These are phyloP conservation scores for Sporisorium exsertum DNA, from an alignment of 1,284 basidiomycete species.

Conservation along the genomic window DNA sequence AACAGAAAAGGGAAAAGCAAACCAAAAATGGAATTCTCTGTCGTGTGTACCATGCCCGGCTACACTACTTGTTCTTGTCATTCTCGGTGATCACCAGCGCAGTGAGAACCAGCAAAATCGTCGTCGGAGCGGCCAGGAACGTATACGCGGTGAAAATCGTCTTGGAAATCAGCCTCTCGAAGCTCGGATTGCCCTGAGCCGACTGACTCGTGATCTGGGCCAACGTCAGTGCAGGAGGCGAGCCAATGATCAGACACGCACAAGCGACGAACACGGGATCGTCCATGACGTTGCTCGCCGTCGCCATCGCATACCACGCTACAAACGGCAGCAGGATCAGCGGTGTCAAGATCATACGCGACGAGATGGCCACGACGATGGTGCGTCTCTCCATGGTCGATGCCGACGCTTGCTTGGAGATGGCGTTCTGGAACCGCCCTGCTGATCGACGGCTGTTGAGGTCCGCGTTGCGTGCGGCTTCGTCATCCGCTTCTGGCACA, in stretches of 20 bases:
- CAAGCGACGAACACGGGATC: conserved; percentile 86
- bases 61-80: conserved; percentile 33
- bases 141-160: conserved; percentile 70
- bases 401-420: conserved; percentile 21
- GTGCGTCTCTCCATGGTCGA: conserved; percentile 74
- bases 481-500: background rate
- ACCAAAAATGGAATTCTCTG: background rate
- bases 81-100: conserved; percentile 63
- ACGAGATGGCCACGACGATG: conserved; percentile 80
- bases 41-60: background rate
- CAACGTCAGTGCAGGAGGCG: conserved; percentile 76
- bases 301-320: conserved; percentile 55
- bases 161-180: conserved; percentile 83
- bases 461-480: conserved; percentile 47
- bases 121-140: conserved; percentile 64
- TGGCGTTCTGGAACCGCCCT: conserved; percentile 27
- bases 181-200: conserved; percentile 79
- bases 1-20: background rate
- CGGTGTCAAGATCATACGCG: conserved; percentile 88
- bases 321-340: conserved; percentile 73
- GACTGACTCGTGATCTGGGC: conserved; percentile 87
- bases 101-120: conserved; percentile 57
- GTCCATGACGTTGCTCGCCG: conserved; percentile 50
- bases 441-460: conserved; percentile 39
- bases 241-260: conserved; percentile 79